Conservation (phyloP, 2,329 filamentous ascomycete genomes). For the Blastomyces silverae region DNA sequence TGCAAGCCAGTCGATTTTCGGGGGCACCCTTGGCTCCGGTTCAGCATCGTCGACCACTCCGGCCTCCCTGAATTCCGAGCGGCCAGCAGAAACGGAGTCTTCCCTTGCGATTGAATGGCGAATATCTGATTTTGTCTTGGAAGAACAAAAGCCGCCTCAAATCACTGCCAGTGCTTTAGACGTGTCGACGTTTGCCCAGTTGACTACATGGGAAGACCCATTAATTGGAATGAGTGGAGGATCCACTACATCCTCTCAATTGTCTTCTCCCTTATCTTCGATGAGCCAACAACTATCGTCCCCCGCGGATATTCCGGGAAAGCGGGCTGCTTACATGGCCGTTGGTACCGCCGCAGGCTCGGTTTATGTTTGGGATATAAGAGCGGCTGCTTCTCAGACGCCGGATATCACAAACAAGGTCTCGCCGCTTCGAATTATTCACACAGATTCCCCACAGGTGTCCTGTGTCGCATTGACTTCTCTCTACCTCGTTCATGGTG, state of each 20-base stretch:
- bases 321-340: conserved; percentile 71
- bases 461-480: conserved; percentile 76
- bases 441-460: conserved; percentile 84
- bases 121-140: conserved; percentile 55
- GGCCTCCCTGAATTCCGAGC: conserved; percentile 22
- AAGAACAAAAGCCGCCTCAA: conserved; percentile 51
- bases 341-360: conserved; percentile 70
- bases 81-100: conserved; percentile 30
- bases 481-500: conserved; percentile 84
- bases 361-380: conserved; percentile 80
- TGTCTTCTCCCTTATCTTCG: conserved; percentile 48
- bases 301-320: conserved; percentile 66
- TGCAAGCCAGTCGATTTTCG: conserved; percentile 45
- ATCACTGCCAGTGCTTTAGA: conserved; percentile 70
- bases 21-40: conserved; percentile 31
- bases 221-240: conserved; percentile 53
- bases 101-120: conserved; percentile 58
- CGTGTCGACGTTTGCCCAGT: conserved; percentile 61
- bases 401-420: conserved; percentile 53
- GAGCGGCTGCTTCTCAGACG: conserved; percentile 55
- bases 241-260: conserved; percentile 49
- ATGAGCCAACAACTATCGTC: conserved; percentile 39
- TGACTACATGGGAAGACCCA: conserved; percentile 73
- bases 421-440: conserved; percentile 68
- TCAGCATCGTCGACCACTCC: conserved; percentile 19